Evolutionary conservation across 108 stramenopile genomes (phyloP), one percentile per base, ranked within the genome.

Genomic region (Parietichytrium sp.): DNA sequence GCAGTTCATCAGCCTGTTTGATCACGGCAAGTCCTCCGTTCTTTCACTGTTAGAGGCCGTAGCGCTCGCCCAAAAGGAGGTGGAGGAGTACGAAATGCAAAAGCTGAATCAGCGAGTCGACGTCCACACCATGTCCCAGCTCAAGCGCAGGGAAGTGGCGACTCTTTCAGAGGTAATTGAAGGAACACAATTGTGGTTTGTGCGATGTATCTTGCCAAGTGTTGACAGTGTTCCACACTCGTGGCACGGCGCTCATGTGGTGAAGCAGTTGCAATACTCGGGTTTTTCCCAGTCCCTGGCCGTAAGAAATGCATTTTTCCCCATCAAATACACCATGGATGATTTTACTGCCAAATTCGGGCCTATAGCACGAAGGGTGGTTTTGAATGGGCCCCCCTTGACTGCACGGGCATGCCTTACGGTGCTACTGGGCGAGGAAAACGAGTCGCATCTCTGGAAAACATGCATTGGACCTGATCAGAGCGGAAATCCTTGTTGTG

Each of bases 291-390:
- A 72, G 20, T n/a, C 45, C 23, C 45, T 33, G 38, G 61, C 33
- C n/a, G 20, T 72, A 6, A 33, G 61, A 23, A 38, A 72, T 8
- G 16, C 10, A 0, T 20, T 72, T 2, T 72, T 72, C 61, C 61
- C 61, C 10, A 2, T 20, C n/a, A 33, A 42, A 27, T 2, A 45
- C 6, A 10, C 16, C 2, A 42, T 13, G 10, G 8, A 7, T 25
- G 61, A 72, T 31, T 13, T 72, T 6, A 15, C 45, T 33, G 8
- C 0, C 10, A 16, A 42, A 0, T 72, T 72, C 20, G 10, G 61
- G 61, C 33, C 61, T 6, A 72, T 72, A 16, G 61, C 61, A 42
- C 61, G 61, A 6, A 16, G 61, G 20, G 36, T 72, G 1, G 61
- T n/a, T n/a, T n/a, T 18, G 13, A 23, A 13, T 6, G 61, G 6